Conservation (phyloP, 176 grass and related monocot species). For the Oryza meridionalis region DNA sequence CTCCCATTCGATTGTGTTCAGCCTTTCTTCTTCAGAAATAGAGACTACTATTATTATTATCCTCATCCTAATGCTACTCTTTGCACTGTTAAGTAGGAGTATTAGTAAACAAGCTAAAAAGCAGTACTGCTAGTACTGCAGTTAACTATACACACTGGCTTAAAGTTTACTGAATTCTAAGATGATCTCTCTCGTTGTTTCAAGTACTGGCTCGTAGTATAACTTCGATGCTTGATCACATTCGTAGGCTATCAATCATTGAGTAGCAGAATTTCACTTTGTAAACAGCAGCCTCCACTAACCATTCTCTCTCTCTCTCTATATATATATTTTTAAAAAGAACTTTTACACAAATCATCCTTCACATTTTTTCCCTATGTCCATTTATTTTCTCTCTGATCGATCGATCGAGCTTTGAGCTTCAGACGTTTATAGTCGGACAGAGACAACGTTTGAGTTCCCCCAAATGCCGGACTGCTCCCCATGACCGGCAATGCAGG, state of each 20-base stretch:
- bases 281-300: too few species aligned
- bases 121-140: background rate
- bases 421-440: background rate
- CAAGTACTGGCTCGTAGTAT: background rate
- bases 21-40: background rate
- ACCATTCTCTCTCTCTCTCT: too few species aligned
- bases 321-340: too few species aligned
- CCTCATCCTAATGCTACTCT: background rate
- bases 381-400: too few species aligned
- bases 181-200: too few species aligned
- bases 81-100: background rate
- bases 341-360: too few species aligned
- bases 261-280: too few species aligned
- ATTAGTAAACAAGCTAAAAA: background rate
- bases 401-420: background rate
- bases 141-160: too few species aligned
- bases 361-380: too few species aligned
- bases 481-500: background rate
- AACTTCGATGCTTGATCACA: background rate
- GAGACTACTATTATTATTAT: background rate
- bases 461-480: background rate
- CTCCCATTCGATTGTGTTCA: slow-evolving; percentile 9
- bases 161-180: background rate
- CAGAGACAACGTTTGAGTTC: background rate
- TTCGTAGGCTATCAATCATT: background rate